These are phyloP conservation scores for Globisporangium irregulare DNA, from an alignment of 352 stramenopile species.

Conservation along the genomic window DNA sequence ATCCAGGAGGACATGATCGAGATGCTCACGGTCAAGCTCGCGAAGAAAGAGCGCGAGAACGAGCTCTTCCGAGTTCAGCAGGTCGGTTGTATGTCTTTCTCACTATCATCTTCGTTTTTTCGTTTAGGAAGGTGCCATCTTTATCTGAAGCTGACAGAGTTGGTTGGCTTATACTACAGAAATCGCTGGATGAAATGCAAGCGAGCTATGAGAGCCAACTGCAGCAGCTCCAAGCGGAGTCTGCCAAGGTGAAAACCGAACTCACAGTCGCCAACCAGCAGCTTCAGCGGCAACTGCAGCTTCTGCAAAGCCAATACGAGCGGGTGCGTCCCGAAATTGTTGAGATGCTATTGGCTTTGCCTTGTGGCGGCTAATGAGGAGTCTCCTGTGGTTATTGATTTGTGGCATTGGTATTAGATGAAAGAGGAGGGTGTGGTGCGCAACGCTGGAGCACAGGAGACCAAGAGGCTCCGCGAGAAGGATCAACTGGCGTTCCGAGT, in stretches of 20 bases:
- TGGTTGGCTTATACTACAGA: background rate
- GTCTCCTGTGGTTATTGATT: too few species aligned
- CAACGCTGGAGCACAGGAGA: constrained; percentile 28
- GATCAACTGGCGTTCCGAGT: constrained; percentile 24
- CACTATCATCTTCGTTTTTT: too few species aligned
- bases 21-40: constrained; percentile 57
- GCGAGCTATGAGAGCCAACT: constrained; percentile 24
- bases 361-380: too few species aligned
- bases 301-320: constrained; percentile 37
- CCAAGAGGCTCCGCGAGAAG: constrained; percentile 41
- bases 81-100: background rate
- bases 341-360: background rate
- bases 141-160: too few species aligned
- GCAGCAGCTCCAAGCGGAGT: constrained; percentile 29
- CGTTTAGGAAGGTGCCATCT: too few species aligned
- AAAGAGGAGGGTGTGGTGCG: constrained; percentile 34
- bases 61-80: constrained; percentile 46
- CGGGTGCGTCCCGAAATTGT: constrained; percentile 21
- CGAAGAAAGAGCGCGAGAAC: constrained; percentile 61
- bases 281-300: constrained; percentile 34
- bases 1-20: constrained; percentile 62
- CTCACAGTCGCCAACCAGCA: constrained; percentile 34
- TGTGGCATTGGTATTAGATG: constrained; percentile 13
- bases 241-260: constrained; percentile 16
- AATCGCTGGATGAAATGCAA: constrained; percentile 17